Conservation (phyloP, 2,329 filamentous ascomycete species). For the Malbranchea zuffiana region DNA sequence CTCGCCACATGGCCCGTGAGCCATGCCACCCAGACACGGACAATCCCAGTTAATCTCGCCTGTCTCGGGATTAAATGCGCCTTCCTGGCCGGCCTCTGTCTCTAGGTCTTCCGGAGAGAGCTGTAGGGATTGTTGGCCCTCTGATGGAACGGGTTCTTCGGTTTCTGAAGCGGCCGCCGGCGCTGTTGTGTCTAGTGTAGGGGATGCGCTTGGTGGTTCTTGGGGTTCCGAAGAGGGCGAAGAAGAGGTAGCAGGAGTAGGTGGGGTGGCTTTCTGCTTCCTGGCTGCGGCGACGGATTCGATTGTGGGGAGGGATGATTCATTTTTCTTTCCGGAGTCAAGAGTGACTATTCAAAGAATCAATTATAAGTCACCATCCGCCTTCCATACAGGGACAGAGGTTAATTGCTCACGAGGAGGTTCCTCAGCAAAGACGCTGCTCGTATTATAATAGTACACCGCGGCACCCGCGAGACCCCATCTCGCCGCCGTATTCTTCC, state of each 20-base stretch:
- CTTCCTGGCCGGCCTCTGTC: constrained; percentile 73
- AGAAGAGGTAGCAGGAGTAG: constrained; percentile 14
- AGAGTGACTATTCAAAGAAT: constrained; percentile 5
- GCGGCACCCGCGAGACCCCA: constrained; percentile 65
- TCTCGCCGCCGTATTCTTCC: constrained; percentile 65
- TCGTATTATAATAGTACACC: constrained; percentile 93
- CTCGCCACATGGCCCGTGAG: constrained; percentile 85
- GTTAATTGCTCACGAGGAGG: constrained; percentile 51
- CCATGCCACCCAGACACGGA: constrained; percentile 94
- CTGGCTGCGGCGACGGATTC: constrained; percentile 11
- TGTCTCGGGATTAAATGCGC: constrained; percentile 94
- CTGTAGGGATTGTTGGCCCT: constrained; percentile 11
- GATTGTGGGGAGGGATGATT: constrained; percentile 10
- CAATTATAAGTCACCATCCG: not conserved
- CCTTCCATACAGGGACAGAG: not conserved
- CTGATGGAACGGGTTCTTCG: constrained; percentile 9
- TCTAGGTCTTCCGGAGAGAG: constrained; percentile 48
- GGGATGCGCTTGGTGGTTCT: constrained; percentile 9
- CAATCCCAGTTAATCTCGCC: constrained; percentile 99
- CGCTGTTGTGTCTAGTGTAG: constrained; percentile 15
- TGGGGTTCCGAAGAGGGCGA: constrained; percentile 13
- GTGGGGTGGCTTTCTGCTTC: constrained; percentile 9
- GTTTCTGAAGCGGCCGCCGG: constrained; percentile 16
- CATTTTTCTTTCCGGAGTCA: constrained; percentile 4
- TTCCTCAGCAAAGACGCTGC: constrained; percentile 75